Evolutionary conservation across 2,329 filamentous ascomycete genomes (phyloP).

Genomic region (Sporothrix dimorphospora): DNA sequence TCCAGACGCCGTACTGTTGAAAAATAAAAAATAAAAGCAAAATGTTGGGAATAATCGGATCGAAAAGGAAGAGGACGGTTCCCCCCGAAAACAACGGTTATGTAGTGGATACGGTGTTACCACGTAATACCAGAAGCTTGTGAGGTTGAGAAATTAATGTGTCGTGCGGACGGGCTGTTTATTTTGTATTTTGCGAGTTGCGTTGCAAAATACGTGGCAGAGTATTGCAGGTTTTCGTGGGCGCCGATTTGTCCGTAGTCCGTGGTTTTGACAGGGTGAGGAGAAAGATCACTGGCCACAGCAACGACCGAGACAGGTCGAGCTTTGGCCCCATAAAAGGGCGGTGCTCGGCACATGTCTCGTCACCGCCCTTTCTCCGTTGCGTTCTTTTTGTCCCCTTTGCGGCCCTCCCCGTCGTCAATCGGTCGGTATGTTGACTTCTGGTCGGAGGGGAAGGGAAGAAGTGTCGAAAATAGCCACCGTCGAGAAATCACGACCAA

Average conservation of each 20-base stretch:
- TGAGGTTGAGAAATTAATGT: not conserved
- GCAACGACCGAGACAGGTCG: constrained; percentile 3
- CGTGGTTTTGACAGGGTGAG: not conserved
- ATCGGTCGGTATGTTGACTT: not conserved
- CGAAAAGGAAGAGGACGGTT: not conserved
- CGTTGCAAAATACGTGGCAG: not conserved
- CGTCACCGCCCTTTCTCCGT: not conserved
- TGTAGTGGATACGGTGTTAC: not conserved
- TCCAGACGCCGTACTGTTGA: constrained; percentile 23
- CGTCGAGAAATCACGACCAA: not conserved
- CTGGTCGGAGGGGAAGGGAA: not conserved
- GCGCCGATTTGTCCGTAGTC: not conserved
- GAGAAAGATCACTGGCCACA: not conserved
- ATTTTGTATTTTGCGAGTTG: constrained; percentile 1
- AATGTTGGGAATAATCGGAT: not conserved
- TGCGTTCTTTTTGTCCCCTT: not conserved
- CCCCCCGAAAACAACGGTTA: not conserved
- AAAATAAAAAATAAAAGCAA: not conserved
- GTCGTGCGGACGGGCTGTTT: not conserved
- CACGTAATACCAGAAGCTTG: not conserved
- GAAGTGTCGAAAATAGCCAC: not conserved
- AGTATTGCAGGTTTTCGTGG: not conserved
- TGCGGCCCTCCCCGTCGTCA: not conserved
- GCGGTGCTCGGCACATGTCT: constrained; percentile 12
- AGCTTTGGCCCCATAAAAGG: constrained; percentile 17